Evolutionary conservation across 2,329 filamentous ascomycete genomes (phyloP).

Genomic region (Huntiella abstrusa): DNA sequence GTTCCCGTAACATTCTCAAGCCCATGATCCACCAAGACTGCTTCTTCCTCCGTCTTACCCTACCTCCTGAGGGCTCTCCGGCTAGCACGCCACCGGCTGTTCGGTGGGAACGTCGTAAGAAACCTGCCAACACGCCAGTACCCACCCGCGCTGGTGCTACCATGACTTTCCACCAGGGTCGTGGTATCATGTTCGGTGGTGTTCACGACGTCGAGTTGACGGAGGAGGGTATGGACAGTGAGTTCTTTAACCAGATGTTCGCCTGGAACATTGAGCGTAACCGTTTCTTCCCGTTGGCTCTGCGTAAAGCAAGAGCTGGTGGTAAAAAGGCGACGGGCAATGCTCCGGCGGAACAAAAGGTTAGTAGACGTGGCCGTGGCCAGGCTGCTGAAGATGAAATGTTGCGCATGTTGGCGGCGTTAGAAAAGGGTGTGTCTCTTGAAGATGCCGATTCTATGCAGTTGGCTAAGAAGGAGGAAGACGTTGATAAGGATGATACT

Average conservation of each 20-base stretch:
- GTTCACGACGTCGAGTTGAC: slow-evolving; percentile 84
- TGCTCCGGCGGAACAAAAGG: slow-evolving; percentile 27
- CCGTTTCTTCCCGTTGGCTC: slow-evolving; percentile 67
- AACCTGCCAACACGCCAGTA: slow-evolving; percentile 71
- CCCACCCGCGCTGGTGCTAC: slow-evolving; percentile 74
- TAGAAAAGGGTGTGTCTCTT: slow-evolving; percentile 56
- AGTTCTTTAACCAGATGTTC: slow-evolving; percentile 86
- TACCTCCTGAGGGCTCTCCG: slow-evolving; percentile 47
- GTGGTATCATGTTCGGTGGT: slow-evolving; percentile 83
- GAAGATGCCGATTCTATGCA: slow-evolving; percentile 31
- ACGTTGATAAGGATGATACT: slow-evolving; percentile 31
- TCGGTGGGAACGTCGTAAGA: slow-evolving; percentile 85
- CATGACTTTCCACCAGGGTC: slow-evolving; percentile 85
- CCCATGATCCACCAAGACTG: slow-evolving; percentile 89
- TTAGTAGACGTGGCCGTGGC: slow-evolving; percentile 48
- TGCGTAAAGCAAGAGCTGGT: slow-evolving; percentile 50
- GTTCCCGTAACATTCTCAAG: slow-evolving; percentile 55
- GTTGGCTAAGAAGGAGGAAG: slow-evolving; percentile 26
- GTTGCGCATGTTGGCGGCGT: slow-evolving; percentile 63
- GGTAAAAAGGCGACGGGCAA: slow-evolving; percentile 36
- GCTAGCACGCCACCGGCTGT: slow-evolving; percentile 49
- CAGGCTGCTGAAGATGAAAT: slow-evolving; percentile 88
- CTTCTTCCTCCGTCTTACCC: slow-evolving; percentile 72
- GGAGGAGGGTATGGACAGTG: slow-evolving; percentile 88
- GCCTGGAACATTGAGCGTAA: slow-evolving; percentile 94